A percentile compares a stretch with the other conserved stretches of the same genome.
These are phyloP conservation scores for Quercus alba DNA, from an alignment of 306 rosid genomes.

Conservation along the genomic window DNA sequence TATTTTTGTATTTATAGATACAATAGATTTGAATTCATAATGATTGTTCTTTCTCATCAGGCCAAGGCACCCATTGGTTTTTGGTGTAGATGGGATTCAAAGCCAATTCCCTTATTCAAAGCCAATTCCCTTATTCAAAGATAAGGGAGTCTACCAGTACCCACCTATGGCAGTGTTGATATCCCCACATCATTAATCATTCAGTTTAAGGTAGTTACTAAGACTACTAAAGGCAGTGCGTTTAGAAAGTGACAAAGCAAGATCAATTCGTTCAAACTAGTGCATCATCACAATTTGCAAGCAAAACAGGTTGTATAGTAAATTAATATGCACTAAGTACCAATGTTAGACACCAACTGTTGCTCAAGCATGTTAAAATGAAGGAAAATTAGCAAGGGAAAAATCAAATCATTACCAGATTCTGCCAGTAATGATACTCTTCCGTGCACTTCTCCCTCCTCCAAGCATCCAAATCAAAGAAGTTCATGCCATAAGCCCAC, in stretches of 20 bases:
- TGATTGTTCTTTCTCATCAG: no score
- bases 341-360: background rate
- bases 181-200: background rate
- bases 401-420: constrained; percentile 50
- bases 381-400: background rate
- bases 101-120: no score
- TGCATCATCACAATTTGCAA: background rate
- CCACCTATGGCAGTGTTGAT: background rate
- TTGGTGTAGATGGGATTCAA: no score
- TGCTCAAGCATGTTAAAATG: background rate
- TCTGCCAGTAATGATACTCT: constrained; percentile 90
- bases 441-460: constrained; percentile 81
- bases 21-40: no score
- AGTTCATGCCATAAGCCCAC: constrained; percentile 95
- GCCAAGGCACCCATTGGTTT: no score
- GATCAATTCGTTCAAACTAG: background rate
- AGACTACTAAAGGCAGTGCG: background rate
- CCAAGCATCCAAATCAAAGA: constrained; percentile 91
- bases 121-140: no score
- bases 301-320: background rate
- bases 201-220: background rate
- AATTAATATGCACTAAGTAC: background rate
- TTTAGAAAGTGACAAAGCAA: background rate
- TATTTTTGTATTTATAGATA: no score
- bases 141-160: no score